Percentiles rank a stretch among this genome's conserved stretches.
Conservation (phyloP, 2,329 filamentous ascomycete genomes). For the Didymella segeticola region DNA sequence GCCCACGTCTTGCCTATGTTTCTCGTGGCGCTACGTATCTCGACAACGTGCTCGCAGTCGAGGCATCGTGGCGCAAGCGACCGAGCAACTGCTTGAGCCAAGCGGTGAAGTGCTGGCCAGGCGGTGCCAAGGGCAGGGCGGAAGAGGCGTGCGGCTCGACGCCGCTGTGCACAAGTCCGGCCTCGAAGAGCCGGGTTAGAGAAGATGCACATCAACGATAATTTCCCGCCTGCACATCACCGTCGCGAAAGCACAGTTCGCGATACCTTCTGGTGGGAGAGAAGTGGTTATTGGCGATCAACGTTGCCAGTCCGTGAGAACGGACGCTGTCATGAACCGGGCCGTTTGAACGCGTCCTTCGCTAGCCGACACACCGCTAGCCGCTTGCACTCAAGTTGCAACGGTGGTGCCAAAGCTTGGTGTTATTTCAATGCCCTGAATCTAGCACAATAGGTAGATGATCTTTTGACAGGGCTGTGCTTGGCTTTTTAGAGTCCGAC, state of each 20-base stretch:
- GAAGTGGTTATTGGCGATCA: constrained; percentile 5
- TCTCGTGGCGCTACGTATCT: constrained; percentile 8
- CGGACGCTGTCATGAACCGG: background rate
- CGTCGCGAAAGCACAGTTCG: constrained; percentile 6
- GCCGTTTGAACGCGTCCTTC: background rate
- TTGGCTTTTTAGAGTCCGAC: background rate
- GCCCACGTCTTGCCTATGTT: constrained; percentile 19
- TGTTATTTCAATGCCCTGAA: background rate
- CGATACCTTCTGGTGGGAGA: background rate
- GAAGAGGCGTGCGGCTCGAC: constrained; percentile 11
- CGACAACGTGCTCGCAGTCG: background rate
- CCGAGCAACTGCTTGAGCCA: constrained; percentile 8
- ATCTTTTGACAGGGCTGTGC: constrained; percentile 5
- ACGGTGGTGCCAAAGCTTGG: constrained; percentile 4
- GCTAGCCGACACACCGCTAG: background rate
- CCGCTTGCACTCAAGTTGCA: background rate
- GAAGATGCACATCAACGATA: constrained; percentile 9
- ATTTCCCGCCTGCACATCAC: constrained; percentile 9
- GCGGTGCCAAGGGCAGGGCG: constrained; percentile 11
- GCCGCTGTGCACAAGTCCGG: constrained; percentile 13
- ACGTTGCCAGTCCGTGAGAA: constrained; percentile 1
- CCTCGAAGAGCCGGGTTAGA: background rate
- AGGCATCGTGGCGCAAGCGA: constrained; percentile 2
- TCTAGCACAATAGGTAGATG: background rate
- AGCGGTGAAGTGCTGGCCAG: constrained; percentile 4